phyloP scores from a whole-genome alignment of 2,329 filamentous ascomycete genomes.

The Madurella fahalii region DNA sequence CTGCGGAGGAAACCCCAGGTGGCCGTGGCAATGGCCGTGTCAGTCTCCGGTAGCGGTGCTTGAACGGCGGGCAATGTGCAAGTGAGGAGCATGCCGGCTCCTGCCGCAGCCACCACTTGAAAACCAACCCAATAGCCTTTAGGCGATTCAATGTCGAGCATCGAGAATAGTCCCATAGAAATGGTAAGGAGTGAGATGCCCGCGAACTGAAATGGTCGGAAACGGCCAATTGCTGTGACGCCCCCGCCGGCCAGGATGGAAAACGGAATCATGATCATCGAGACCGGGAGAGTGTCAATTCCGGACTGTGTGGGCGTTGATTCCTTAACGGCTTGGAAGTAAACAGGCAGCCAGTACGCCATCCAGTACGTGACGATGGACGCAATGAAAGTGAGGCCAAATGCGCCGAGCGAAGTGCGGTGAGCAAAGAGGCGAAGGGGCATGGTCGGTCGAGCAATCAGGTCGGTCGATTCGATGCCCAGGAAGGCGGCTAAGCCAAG shows the following conservation, averaged over 20 bases:
- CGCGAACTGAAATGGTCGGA: not conserved
- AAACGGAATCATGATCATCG: not conserved
- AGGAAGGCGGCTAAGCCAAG: conserved; percentile 28
- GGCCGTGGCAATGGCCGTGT: conserved; percentile 36
- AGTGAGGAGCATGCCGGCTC: conserved; percentile 40
- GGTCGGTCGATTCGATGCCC: not conserved
- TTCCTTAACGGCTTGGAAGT: conserved; percentile 38
- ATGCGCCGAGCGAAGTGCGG: conserved; percentile 32
- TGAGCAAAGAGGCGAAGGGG: conserved; percentile 43
- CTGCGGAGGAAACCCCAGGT: conserved; percentile 44
- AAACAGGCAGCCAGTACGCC: conserved; percentile 39
- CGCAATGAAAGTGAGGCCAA: conserved; percentile 35
- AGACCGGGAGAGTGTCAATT: not conserved
- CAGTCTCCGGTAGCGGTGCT: conserved; percentile 35
- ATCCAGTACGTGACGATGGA: conserved; percentile 33
- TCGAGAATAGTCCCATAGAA: conserved; percentile 1
- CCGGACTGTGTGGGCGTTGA: conserved; percentile 23
- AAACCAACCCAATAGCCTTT: conserved; percentile 40
- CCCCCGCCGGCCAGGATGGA: not conserved
- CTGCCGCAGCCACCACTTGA: conserved; percentile 38
- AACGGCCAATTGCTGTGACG: not conserved
- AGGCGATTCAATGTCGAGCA: conserved; percentile 33
- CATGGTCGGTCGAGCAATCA: conserved; percentile 32
- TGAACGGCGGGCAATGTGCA: conserved; percentile 42
- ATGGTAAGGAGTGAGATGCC: not conserved